Evolutionary conservation across 176 grass and related monocot genomes (phyloP).

Genomic region (Zea luxurians): DNA sequence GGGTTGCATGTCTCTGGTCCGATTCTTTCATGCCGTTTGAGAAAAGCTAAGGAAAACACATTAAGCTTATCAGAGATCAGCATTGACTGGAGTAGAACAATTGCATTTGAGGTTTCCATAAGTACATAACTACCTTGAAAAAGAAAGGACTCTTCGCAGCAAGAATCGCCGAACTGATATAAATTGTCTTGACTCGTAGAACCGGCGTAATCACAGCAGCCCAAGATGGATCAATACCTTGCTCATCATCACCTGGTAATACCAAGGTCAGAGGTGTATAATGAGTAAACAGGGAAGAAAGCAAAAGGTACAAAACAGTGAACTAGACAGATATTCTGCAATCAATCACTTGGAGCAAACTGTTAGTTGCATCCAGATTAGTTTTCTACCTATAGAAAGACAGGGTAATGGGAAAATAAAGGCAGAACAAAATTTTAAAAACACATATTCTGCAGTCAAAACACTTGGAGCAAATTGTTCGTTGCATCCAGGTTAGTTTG

Average conservation of each 20-base stretch:
- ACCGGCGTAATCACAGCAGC: conserved; percentile 43
- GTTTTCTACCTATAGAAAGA: conserved; percentile 6
- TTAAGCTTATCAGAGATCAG: conserved; percentile 30
- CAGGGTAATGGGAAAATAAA: neutral
- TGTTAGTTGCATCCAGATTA: conserved; percentile 9
- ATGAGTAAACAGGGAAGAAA: neutral
- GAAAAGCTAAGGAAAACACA: conserved; percentile 68
- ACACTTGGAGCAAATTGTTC: conserved; percentile 9
- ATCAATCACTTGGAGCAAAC: conserved; percentile 1
- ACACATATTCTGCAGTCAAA: neutral
- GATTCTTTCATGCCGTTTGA: conserved; percentile 99
- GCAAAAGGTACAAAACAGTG: conserved; percentile 10
- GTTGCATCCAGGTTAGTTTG: conserved; percentile 15
- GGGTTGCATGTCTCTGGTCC: conserved; percentile 77
- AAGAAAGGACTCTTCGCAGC: conserved; percentile 98
- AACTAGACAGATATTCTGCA: conserved; percentile 2
- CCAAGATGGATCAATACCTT: conserved; percentile 60
- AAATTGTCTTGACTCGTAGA: conserved; percentile 66
- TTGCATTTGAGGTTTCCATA: neutral
- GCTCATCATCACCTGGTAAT: conserved; percentile 60
- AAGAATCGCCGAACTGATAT: conserved; percentile 93
- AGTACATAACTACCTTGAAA: conserved; percentile 66
- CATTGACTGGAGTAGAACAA: conserved; percentile 19
- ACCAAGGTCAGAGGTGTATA: conserved; percentile 3
- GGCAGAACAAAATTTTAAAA: neutral